Base-by-base conservation (phyloP, 1,284 basidiomycete species). In the Leccinum holopus region DNA sequence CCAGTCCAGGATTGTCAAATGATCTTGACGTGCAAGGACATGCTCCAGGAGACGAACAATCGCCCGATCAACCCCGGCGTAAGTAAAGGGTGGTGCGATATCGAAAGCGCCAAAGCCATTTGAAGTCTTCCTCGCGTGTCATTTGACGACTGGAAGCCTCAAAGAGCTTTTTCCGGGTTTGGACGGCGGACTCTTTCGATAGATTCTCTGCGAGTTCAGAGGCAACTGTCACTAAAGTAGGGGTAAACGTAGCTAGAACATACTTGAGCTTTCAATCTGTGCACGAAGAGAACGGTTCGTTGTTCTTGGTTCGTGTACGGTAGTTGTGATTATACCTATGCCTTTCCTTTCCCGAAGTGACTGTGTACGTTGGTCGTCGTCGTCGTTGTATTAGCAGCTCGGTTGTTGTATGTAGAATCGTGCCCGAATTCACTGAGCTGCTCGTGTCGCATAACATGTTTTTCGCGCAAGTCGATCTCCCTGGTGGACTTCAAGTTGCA, bases 1-100 rank as follows among this genome's bases (percentile, higher is more conserved):
- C 63, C 63, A 12, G 63, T 63, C 62, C 62, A 63, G 55, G 2
- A 63, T 8, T 2, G 55, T 47, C 7, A 54, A 33, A 9, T 63
- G 33, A 0, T 33, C 41, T 21, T 62, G 64, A 11, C 62, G 32
- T 5, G 62, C 39, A 11, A 63, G 41, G 25, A 63, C n/a, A 16
- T 63, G 35, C 21, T 63, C 55, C 11, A 63, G 28, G 6, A 63
- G 51, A 2, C 61, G 62, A 37, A 62, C 61, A 2, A 63, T 39
- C 0, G 51, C 25, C 16, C 9, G 39, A 12, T 53, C n/a, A 2
- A 49, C 61, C 32, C 63, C 62, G n/a, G 61, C 62, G 5, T 59
- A 63, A 14, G 59, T 54, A 18, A 63, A 39, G 11, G 62, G 39
- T 7, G 58, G 16, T 1, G 55, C n/a, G 10, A n/a, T 49, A 33